phyloP scores from a whole-genome alignment of 345 rosid genomes.

The Brassica carinata region DNA sequence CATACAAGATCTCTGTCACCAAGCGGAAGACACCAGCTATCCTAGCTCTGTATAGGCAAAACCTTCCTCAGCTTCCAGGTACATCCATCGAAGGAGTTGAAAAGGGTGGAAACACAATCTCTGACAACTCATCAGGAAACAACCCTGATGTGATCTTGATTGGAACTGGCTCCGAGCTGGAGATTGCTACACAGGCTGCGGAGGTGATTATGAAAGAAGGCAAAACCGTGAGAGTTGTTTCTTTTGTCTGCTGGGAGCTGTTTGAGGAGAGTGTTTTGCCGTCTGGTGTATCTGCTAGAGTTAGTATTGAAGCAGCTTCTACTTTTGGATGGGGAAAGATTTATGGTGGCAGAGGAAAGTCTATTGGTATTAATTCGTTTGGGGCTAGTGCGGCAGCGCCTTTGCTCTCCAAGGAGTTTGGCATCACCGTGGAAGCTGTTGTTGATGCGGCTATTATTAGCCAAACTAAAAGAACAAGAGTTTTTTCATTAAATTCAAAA shows the following conservation, averaged over 20 bases:
- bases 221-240: conserved; percentile 91
- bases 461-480: conserved; percentile 1
- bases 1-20: conserved; percentile 77
- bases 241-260: conserved; percentile 87
- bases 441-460: conserved; percentile 54
- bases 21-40: conserved; percentile 83
- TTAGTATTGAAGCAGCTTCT: conserved; percentile 85
- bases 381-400: conserved; percentile 91
- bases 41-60: conserved; percentile 90
- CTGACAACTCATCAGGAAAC: conserved; percentile 86
- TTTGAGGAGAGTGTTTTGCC: conserved; percentile 80
- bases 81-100: conserved; percentile 87
- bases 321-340: conserved; percentile 91
- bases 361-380: conserved; percentile 70
- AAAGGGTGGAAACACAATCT: conserved; percentile 83
- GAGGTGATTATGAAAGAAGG: conserved; percentile 85
- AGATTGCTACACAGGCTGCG: conserved; percentile 80
- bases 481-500: conserved; percentile 9
- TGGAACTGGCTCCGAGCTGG: conserved; percentile 96
- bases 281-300: conserved; percentile 66
- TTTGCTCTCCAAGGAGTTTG: conserved; percentile 73
- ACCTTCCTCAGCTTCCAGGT: conserved; percentile 85
- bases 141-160: conserved; percentile 91
- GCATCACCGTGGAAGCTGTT: conserved; percentile 73
- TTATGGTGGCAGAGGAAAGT: conserved; percentile 69